Base-by-base conservation (phyloP, 2,329 filamentous ascomycete species). In the Trichoderma asperellum region DNA sequence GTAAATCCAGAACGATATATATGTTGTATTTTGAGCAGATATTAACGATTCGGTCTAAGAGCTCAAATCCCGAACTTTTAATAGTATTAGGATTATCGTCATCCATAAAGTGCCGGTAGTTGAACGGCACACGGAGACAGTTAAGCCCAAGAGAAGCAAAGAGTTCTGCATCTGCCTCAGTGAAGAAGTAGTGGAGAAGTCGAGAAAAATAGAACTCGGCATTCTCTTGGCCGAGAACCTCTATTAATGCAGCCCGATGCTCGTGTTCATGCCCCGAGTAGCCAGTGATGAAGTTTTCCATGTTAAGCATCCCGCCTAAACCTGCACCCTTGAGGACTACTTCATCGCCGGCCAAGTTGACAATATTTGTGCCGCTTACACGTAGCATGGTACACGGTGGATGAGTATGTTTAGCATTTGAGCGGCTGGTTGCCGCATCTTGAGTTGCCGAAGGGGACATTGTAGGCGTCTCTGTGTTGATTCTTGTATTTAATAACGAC, bases 281-380 rank as follows among this genome's bases (percentile, higher is more conserved):
- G 12, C 56, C 56, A 27, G 56, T 59, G 56, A 59, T 59, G 56
- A 59, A 59, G 12, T 59, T 59, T 34, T 59, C 56, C 56, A 59
- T 59, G 56, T 59, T 59, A 34, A 59, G 56, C 32, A 32, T 32
- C 2, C 32, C 32, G 32, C 32, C 32, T 8, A 32, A 32, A 6
- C 32, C 32, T 8, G 32, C 32, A 5, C 32, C 32, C 32, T 32
- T 32, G 32, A 32, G 32, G 32, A 32, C 32, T 32, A 32, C 32
- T 32, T 32, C 32, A 32, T 32, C 32, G 7, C 32, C 32, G 4
- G 32, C 32, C 7, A 8, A 32, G 24, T 24, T 24, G 24, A 32
- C 32, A 8, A 32, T 32, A 8, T 8, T 32, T 5, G 32, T 32
- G 32, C 32, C 32, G 24, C 24, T 32, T 32, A 32, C 32, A 32